A percentile compares a stretch with the other conserved stretches of the same genome.
Conservation (phyloP, 1,284 basidiomycete species). For the Blastosporella zonata region DNA sequence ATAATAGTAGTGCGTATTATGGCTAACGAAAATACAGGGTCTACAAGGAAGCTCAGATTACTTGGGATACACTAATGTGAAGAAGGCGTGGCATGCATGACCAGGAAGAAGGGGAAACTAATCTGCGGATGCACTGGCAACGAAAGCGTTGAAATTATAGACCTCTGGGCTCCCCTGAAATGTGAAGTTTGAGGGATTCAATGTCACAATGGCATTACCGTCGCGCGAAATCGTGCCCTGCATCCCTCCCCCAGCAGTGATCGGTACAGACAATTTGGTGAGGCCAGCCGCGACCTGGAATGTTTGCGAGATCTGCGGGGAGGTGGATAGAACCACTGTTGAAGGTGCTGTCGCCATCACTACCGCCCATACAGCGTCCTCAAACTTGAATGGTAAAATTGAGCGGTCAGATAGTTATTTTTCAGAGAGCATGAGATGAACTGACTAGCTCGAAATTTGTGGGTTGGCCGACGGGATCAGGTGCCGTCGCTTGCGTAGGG, state of each 20-base stretch:
- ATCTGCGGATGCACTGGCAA: constrained; percentile 39
- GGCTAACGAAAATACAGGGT: too few species aligned
- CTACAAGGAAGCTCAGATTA: neutral
- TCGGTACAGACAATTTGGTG: constrained; percentile 62
- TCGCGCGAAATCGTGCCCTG: constrained; percentile 54
- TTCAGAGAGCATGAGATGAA: neutral
- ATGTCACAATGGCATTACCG: constrained; percentile 49
- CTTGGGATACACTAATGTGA: neutral
- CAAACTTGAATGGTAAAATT: constrained; percentile 21
- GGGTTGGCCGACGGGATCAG: constrained; percentile 55
- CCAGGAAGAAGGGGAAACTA: constrained; percentile 2
- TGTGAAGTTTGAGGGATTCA: constrained; percentile 45
- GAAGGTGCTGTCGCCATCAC: constrained; percentile 58
- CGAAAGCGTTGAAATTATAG: constrained; percentile 69
- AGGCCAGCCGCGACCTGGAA: constrained; percentile 49
- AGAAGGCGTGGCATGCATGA: neutral
- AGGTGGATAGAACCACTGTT: constrained; percentile 33
- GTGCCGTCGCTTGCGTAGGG: constrained; percentile 49
- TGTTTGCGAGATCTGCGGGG: constrained; percentile 24
- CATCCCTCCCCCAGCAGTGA: constrained; percentile 58
- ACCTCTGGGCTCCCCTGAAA: constrained; percentile 50
- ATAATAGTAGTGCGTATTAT: too few species aligned
- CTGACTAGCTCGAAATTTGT: constrained; percentile 50
- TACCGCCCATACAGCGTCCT: constrained; percentile 63
- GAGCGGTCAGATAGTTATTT: too few species aligned